A percentile compares a stretch with the other conserved stretches of the same genome.
These are phyloP conservation scores for Xanthoceras sorbifolium DNA, from an alignment of 345 rosid species.

Conservation along the genomic window DNA sequence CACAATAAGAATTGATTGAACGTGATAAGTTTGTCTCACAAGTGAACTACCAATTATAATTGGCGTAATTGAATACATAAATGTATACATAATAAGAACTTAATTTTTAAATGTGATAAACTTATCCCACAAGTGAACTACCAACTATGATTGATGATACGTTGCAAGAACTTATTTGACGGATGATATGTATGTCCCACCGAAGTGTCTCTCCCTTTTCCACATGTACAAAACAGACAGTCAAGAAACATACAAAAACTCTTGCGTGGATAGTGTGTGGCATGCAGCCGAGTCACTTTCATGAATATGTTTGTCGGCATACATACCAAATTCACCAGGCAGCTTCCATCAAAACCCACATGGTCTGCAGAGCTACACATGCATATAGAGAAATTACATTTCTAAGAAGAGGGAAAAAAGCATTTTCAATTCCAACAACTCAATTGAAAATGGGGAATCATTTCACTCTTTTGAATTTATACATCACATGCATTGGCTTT, in stretches of 20 bases:
- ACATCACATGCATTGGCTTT: constrained; percentile 20
- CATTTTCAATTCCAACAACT: not conserved
- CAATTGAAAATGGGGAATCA: constrained; percentile 5
- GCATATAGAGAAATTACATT: not conserved
- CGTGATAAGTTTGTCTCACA: not conserved
- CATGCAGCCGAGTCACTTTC: not conserved
- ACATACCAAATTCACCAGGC: constrained; percentile 27
- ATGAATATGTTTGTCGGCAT: constrained; percentile 34
- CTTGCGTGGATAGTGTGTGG: not conserved
- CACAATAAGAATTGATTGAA: too few species aligned
- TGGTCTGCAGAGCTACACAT: not conserved
- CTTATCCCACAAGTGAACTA: not conserved
- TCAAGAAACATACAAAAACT: not conserved
- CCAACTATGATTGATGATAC: not conserved
- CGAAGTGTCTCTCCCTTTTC: not conserved
- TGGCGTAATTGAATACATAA: not conserved
- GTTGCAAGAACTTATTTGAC: not conserved
- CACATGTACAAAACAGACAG: not conserved
- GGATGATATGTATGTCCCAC: not conserved
- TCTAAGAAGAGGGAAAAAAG: not conserved
- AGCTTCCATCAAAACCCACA: constrained; percentile 19
- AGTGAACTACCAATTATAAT: not conserved
- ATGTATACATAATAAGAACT: not conserved
- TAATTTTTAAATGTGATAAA: too few species aligned
- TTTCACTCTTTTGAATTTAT: not conserved